Evolutionary conservation across 805 yeast genomes (phyloP).

Genomic region (Schizosaccharomyces lindneri): DNA sequence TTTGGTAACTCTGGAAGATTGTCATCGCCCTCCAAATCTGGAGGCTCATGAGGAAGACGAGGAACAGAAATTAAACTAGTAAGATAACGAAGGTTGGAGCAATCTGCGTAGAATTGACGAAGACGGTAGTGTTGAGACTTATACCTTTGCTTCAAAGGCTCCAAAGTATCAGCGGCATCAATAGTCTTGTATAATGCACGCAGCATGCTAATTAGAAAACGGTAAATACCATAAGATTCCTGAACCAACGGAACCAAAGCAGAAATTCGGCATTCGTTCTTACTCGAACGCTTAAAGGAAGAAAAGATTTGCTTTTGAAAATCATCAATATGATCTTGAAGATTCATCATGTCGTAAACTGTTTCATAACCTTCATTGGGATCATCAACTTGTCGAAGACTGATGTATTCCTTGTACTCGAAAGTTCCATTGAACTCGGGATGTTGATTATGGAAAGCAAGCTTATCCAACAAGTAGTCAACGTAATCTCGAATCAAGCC

Average conservation of each 20-base stretch:
- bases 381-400: slow-evolving; percentile 65
- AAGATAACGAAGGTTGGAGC: slow-evolving; percentile 59
- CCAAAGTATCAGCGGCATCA: slow-evolving; percentile 49
- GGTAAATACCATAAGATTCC: slow-evolving; percentile 80
- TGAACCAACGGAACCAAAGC: slow-evolving; percentile 75
- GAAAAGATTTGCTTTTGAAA: slow-evolving; percentile 57
- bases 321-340: slow-evolving; percentile 65
- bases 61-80: slow-evolving; percentile 66
- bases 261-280: slow-evolving; percentile 52
- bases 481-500: slow-evolving; percentile 57
- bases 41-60: slow-evolving; percentile 31
- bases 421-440: slow-evolving; percentile 84
- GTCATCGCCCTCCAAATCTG: slow-evolving; percentile 25
- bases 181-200: slow-evolving; percentile 61
- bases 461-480: slow-evolving; percentile 39
- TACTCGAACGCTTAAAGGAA: slow-evolving; percentile 32
- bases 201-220: slow-evolving; percentile 70
- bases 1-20: slow-evolving; percentile 18
- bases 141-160: slow-evolving; percentile 48
- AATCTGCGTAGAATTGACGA: slow-evolving; percentile 70
- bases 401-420: slow-evolving; percentile 85
- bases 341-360: slow-evolving; percentile 54
- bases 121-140: slow-evolving; percentile 43
- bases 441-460: slow-evolving; percentile 62
- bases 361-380: slow-evolving; percentile 83